Conservation (phyloP, 345 rosid species). For the Linum usitatissimum region DNA sequence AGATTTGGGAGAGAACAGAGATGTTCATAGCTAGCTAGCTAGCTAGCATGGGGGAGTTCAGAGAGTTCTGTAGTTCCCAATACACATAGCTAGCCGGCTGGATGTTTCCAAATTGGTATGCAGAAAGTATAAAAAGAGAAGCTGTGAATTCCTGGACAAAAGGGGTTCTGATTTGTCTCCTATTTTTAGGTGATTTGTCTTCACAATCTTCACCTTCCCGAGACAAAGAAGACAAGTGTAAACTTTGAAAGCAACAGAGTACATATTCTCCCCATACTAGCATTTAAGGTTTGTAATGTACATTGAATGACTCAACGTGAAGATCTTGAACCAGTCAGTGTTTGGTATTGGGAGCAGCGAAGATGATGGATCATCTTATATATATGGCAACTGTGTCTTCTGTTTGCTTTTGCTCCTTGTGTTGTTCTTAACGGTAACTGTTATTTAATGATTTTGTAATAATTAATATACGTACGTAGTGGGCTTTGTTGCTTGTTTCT, state of each 20-base stretch:
- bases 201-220: constrained; percentile 12
- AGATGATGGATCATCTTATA: too few relatives aligned
- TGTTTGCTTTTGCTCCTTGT: too few relatives aligned
- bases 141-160: constrained; percentile 13
- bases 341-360: not conserved
- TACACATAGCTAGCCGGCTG: too few relatives aligned
- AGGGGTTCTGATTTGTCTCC: constrained; percentile 15
- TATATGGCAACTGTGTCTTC: too few relatives aligned
- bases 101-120: not conserved
- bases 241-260: too few relatives aligned
- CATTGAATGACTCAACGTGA: not conserved
- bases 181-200: constrained; percentile 13
- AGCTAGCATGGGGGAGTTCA: constrained; percentile 4
- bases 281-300: not conserved
- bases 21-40: not conserved
- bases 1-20: not conserved
- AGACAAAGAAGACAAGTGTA: not conserved
- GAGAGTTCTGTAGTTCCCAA: constrained; percentile 1
- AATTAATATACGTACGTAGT: too few relatives aligned
- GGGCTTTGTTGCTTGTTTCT: too few relatives aligned
- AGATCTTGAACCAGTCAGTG: constrained; percentile 2
- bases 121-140: constrained; percentile 1
- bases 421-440: too few relatives aligned
- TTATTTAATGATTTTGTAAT: too few relatives aligned
- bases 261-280: not conserved